phyloP scores from a whole-genome alignment of 768 basidiomycete species.

The Lactarius indigo region DNA sequence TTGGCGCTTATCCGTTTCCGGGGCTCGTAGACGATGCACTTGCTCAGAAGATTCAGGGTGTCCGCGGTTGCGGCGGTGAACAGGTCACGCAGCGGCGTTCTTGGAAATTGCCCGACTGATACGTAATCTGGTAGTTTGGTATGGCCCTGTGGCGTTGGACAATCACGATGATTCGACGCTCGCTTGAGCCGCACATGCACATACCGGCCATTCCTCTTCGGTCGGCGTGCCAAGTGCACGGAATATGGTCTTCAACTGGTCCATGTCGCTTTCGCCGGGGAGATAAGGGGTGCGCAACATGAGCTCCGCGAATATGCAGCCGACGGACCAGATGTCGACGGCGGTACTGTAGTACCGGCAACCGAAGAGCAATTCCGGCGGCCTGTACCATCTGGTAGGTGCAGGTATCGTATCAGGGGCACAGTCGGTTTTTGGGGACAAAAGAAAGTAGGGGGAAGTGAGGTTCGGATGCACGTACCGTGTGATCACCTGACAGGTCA shows the following conservation, averaged over 20 bases:
- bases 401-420: background rate
- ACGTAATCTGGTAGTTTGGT: slow-evolving; percentile 89
- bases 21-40: slow-evolving; percentile 84
- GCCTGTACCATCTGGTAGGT: slow-evolving; percentile 90
- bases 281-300: slow-evolving; percentile 96
- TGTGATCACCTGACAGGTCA: slow-evolving; percentile 99
- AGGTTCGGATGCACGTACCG: slow-evolving; percentile 49
- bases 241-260: slow-evolving; percentile 93
- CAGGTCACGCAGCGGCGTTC: slow-evolving; percentile 74
- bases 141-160: slow-evolving; percentile 58
- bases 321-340: slow-evolving; percentile 96
- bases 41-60: slow-evolving; percentile 75
- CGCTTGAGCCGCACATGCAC: slow-evolving; percentile 27
- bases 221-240: slow-evolving; percentile 93
- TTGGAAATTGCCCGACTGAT: slow-evolving; percentile 80
- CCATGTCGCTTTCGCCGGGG: slow-evolving; percentile 94
- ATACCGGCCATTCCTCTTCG: slow-evolving; percentile 95
- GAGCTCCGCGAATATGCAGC: slow-evolving; percentile 96
- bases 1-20: slow-evolving; percentile 71
- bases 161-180: background rate
- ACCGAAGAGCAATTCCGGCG: slow-evolving; percentile 92
- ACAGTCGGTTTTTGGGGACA: background rate
- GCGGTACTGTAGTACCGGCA: slow-evolving; percentile 86
- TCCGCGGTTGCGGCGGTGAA: slow-evolving; percentile 90
- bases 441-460: background rate